Evolutionary conservation across 345 rosid genomes (phyloP).

Genomic region (Euphorbia lathyris): DNA sequence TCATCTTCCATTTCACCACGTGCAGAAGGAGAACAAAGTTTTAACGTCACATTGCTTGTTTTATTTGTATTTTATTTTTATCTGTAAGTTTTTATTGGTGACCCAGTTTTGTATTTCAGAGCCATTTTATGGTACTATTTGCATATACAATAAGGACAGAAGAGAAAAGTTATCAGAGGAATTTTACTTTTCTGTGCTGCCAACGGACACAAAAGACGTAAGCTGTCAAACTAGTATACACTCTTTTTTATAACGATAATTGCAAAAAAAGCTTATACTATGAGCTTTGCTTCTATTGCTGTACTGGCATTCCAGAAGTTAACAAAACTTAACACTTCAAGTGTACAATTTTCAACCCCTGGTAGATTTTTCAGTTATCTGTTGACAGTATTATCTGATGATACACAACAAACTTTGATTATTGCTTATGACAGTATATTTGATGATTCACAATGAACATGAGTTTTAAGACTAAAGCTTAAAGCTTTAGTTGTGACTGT

Average conservation of each 20-base stretch:
- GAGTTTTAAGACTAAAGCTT: neutral
- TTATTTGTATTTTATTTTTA: neutral
- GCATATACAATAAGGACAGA: conserved; percentile 87
- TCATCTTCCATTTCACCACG: neutral
- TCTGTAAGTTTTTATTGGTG: conserved; percentile 17
- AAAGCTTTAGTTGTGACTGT: neutral
- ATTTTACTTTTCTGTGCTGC: conserved; percentile 65
- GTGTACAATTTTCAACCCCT: neutral
- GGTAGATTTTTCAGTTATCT: neutral
- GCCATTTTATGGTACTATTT: conserved; percentile 92
- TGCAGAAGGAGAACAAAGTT: neutral
- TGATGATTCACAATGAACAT: neutral
- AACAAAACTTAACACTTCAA: neutral
- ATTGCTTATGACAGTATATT: neutral
- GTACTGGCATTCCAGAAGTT: neutral
- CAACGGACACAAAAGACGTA: conserved; percentile 84
- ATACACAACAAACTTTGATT: neutral
- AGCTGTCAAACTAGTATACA: conserved; percentile 25
- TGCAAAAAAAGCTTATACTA: neutral
- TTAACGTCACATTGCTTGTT: neutral
- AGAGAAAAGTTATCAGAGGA: conserved; percentile 93
- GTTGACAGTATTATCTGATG: neutral
- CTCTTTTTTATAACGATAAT: neutral
- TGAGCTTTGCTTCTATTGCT: neutral
- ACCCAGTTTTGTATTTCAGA: conserved; percentile 48